phyloP scores from a whole-genome alignment of 495 filamentous ascomycete genomes.

The Daldinia grandis region DNA sequence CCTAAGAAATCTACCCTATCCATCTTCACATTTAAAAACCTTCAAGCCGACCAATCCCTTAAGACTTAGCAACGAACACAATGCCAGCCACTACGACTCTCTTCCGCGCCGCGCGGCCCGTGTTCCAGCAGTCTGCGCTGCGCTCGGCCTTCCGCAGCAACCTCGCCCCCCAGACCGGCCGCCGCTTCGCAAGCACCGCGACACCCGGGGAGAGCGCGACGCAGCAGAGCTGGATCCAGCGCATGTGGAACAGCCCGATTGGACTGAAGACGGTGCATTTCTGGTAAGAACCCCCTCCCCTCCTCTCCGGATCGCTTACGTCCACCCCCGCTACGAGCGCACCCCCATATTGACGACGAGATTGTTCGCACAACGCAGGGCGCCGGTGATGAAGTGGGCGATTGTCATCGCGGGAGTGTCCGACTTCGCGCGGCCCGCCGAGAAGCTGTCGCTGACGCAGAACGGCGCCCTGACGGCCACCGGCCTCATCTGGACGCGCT shows the following conservation, averaged over 20 bases:
- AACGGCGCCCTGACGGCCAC: constrained; percentile 87
- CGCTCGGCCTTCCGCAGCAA: constrained; percentile 59
- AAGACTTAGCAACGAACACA: constrained; percentile 1
- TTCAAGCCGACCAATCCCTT: constrained; percentile 6
- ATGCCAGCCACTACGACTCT: constrained; percentile 52
- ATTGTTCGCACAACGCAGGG: constrained; percentile 61
- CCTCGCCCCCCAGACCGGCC: constrained; percentile 60
- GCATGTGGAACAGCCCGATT: constrained; percentile 85
- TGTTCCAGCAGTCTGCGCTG: constrained; percentile 50
- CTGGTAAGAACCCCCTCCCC: constrained; percentile 66
- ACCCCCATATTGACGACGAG: constrained; percentile 8
- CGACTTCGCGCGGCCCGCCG: constrained; percentile 91
- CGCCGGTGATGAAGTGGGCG: constrained; percentile 97
- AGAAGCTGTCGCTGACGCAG: constrained; percentile 89
- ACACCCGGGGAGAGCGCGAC: constrained; percentile 49
- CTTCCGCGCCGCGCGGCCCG: constrained; percentile 61
- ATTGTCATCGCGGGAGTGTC: constrained; percentile 90
- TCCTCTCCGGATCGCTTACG: neutral
- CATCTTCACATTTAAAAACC: neutral
- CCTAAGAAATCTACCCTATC: constrained; percentile 12
- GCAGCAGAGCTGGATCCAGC: constrained; percentile 70
- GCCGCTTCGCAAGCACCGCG: constrained; percentile 73
- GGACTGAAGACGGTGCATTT: constrained; percentile 98
- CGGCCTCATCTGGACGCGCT: constrained; percentile 97
- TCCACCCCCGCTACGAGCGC: neutral